phyloP scores from a whole-genome alignment of 768 basidiomycete genomes.

The Tylopilus balloui region DNA sequence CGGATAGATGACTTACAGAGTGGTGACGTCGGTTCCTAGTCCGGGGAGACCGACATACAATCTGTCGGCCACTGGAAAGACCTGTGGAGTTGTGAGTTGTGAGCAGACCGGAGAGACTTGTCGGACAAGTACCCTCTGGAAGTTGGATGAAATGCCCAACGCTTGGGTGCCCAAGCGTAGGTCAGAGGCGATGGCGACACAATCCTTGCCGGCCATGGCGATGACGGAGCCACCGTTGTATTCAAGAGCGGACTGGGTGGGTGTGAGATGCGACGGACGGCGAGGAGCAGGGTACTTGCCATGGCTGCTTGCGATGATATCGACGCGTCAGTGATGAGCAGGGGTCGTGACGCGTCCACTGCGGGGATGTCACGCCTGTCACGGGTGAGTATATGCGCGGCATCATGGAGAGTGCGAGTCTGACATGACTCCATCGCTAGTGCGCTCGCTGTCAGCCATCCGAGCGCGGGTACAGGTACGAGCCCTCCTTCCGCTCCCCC shows the following conservation, averaged over 20 bases:
- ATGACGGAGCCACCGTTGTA: constrained; percentile 97
- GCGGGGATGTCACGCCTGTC: constrained; percentile 7
- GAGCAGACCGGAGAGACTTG: constrained; percentile 12
- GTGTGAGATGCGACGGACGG: constrained; percentile 4
- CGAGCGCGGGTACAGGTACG: constrained; percentile 22
- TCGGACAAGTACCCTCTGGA: constrained; percentile 71
- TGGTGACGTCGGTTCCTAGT: constrained; percentile 88
- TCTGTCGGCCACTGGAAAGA: constrained; percentile 91
- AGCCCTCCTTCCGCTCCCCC: neutral
- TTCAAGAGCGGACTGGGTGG: constrained; percentile 76
- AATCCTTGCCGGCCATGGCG: constrained; percentile 99
- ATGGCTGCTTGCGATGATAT: constrained; percentile 15
- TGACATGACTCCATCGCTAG: constrained; percentile 8
- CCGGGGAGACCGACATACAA: constrained; percentile 91
- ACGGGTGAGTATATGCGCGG: neutral
- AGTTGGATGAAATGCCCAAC: constrained; percentile 83
- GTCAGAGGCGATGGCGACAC: constrained; percentile 97
- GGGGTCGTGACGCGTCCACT: constrained; percentile 20
- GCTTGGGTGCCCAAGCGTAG: constrained; percentile 86
- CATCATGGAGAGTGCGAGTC: neutral
- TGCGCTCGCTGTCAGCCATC: constrained; percentile 12
- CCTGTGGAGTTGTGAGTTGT: constrained; percentile 40
- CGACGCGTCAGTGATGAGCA: constrained; percentile 20
- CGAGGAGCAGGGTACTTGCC: constrained; percentile 14
- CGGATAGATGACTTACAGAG: constrained; percentile 54